A percentile compares a stretch with the other conserved stretches of the same genome.
Evolutionary conservation across 352 stramenopile genomes (phyloP).

Genomic region (Phytophthora idaei): DNA sequence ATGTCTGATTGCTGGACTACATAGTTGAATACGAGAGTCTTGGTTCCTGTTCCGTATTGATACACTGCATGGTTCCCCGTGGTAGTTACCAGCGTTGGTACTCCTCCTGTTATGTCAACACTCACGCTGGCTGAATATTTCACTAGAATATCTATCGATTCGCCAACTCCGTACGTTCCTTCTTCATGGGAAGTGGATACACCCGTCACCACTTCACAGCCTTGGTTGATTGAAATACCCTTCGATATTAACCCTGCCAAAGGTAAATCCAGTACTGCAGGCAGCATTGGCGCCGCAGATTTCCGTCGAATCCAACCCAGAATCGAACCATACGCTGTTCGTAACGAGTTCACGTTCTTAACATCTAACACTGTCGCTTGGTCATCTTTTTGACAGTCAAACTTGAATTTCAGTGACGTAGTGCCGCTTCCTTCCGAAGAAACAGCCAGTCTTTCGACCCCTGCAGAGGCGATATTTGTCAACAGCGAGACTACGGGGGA

Average conservation of each 20-base stretch:
- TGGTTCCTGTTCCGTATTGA: slow-evolving; percentile 45
- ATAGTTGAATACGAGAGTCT: slow-evolving; percentile 56
- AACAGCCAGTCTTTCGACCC: slow-evolving; percentile 44
- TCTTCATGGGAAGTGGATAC: slow-evolving; percentile 60
- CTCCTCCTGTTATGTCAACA: slow-evolving; percentile 41
- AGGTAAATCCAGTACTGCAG: slow-evolving; percentile 52
- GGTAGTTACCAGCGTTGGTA: slow-evolving; percentile 45
- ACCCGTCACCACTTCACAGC: slow-evolving; percentile 35
- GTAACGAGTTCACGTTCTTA: slow-evolving; percentile 36
- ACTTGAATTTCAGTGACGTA: slow-evolving; percentile 55
- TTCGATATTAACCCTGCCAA: slow-evolving; percentile 48
- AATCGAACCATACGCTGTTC: slow-evolving; percentile 44
- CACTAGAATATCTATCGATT: slow-evolving; percentile 65
- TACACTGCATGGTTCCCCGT: slow-evolving; percentile 54
- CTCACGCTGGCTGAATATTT: slow-evolving; percentile 53
- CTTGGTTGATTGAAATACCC: slow-evolving; percentile 61
- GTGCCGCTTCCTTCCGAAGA: slow-evolving; percentile 56
- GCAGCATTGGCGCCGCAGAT: slow-evolving; percentile 40
- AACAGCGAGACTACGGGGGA: slow-evolving; percentile 40
- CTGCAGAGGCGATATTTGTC: slow-evolving; percentile 33
- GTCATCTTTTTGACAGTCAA: slow-evolving; percentile 44
- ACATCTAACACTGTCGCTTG: slow-evolving; percentile 53
- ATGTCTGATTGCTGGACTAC: slow-evolving; percentile 49
- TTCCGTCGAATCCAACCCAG: slow-evolving; percentile 59
- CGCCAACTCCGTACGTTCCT: slow-evolving; percentile 54